phyloP scores from a whole-genome alignment of 2,329 filamentous ascomycete genomes.

The Hymenoscyphus salicellus region DNA sequence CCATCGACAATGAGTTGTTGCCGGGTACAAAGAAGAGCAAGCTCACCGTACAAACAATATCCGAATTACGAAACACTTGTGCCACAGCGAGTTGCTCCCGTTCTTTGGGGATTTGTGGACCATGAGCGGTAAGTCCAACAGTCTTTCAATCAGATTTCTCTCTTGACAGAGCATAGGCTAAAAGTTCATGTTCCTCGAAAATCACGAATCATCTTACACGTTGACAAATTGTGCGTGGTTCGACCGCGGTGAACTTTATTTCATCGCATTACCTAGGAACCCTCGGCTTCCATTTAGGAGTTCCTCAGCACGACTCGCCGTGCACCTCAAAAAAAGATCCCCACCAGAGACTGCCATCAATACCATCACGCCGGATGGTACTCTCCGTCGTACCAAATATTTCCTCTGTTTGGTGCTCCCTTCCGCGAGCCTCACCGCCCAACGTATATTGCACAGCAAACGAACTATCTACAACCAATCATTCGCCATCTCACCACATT shows the following conservation, averaged over 20 bases:
- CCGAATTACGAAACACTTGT: conserved; percentile 1
- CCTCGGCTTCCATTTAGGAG: background rate
- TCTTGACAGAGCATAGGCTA: background rate
- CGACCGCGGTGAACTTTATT: background rate
- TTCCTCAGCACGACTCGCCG: conserved; percentile 2
- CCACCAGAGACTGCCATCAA: background rate
- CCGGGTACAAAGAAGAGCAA: background rate
- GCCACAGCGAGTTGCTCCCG: background rate
- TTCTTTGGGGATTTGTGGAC: background rate
- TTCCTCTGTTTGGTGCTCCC: background rate
- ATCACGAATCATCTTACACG: background rate
- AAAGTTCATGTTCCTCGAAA: background rate
- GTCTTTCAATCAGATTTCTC: background rate
- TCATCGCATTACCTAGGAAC: background rate
- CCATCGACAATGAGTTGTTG: background rate
- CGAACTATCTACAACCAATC: too few species aligned
- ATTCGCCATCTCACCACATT: too few species aligned
- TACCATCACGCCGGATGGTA: background rate
- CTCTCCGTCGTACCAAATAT: background rate
- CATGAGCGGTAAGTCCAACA: background rate
- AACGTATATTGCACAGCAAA: background rate
- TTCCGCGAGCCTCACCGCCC: background rate
- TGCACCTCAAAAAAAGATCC: background rate
- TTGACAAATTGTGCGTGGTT: background rate
- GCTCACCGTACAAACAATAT: background rate